Conservation (phyloP, 2,329 filamentous ascomycete genomes). For the Parastagonospora nodorum region DNA sequence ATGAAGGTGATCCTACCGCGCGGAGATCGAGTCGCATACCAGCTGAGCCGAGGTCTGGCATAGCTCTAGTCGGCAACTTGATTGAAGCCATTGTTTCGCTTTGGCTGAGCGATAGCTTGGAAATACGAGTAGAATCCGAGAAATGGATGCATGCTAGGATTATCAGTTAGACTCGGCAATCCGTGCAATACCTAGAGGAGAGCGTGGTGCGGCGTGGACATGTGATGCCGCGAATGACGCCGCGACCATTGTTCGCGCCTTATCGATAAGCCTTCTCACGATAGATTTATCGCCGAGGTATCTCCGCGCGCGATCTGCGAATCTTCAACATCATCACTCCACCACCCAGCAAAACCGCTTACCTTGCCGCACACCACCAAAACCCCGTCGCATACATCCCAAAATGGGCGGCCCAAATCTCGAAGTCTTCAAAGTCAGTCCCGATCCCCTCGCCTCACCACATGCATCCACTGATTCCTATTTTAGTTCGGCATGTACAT, state of each 20-base stretch:
- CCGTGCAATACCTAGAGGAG: too few species aligned
- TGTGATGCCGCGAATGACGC: too few species aligned
- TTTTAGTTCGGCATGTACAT: conserved; percentile 94
- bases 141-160: too few species aligned
- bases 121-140: too few species aligned
- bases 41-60: conserved; percentile 1
- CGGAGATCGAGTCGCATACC: neutral
- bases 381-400: conserved; percentile 18
- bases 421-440: conserved; percentile 85
- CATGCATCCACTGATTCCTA: conserved; percentile 4
- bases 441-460: neutral
- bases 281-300: conserved; percentile 13
- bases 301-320: conserved; percentile 28
- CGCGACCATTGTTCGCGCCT: neutral
- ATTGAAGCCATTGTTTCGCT: too few species aligned
- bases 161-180: too few species aligned
- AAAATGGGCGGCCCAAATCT: conserved; percentile 83
- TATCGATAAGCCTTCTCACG: conserved; percentile 4
- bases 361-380: neutral
- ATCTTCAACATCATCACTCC: conserved; percentile 16
- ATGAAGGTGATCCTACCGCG: neutral
- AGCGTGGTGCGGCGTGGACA: too few species aligned
- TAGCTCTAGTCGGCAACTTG: too few species aligned
- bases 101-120: too few species aligned
- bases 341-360: neutral